A percentile compares a stretch with the other conserved stretches of the same genome.
These are phyloP conservation scores for Rhodotorula babjevae DNA, from an alignment of 768 basidiomycete species.

Conservation along the genomic window DNA sequence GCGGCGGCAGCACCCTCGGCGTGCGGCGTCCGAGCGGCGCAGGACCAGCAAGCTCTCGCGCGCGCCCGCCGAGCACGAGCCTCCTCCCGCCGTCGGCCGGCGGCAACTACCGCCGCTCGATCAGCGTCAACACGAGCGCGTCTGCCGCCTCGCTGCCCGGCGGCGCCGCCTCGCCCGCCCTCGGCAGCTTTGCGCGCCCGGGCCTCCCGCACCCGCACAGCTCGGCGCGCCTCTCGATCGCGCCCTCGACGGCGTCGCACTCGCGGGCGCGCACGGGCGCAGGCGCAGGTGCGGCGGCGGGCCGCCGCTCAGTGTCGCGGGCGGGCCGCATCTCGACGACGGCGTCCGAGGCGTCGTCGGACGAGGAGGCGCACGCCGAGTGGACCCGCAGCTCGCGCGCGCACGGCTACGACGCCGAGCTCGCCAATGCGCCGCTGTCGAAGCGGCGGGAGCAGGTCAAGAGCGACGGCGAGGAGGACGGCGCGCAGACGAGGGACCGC, in stretches of 20 bases:
- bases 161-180: conserved; percentile 11
- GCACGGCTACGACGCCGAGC: conserved; percentile 3
- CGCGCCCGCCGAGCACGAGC: not conserved
- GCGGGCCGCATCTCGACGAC: not conserved
- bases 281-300: not conserved
- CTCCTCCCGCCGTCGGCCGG: not conserved
- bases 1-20: not conserved
- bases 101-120: not conserved
- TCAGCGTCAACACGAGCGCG: not conserved
- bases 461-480: conserved; percentile 45
- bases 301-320: not conserved
- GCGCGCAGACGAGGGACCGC: conserved; percentile 46
- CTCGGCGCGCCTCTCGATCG: conserved; percentile 4
- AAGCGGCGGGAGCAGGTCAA: not conserved
- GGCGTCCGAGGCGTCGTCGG: conserved; percentile 1
- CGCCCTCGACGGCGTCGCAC: not conserved
- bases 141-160: not conserved
- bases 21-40: not conserved
- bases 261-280: not conserved
- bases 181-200: not conserved
- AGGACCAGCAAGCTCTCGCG: not conserved
- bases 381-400: not conserved
- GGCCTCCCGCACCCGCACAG: conserved; percentile 11
- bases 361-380: conserved; percentile 11
- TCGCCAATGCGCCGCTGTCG: not conserved